Conservation (phyloP, 768 basidiomycete genomes). For the Calocera viscosa region DNA sequence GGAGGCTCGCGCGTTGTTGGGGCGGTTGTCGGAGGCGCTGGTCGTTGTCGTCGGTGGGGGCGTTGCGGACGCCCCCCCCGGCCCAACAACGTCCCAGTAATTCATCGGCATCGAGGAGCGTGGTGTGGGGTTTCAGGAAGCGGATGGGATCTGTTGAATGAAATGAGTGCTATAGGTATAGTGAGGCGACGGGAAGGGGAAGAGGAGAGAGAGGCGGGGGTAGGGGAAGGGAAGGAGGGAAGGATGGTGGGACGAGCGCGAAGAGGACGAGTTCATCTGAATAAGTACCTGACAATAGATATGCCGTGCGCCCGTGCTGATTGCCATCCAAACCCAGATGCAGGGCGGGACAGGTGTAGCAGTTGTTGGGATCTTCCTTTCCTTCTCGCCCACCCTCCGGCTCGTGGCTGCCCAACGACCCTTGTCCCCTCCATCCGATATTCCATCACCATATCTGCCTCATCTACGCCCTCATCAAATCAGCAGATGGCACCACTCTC, state of each 20-base stretch:
- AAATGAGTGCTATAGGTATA: neutral
- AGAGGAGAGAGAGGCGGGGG: neutral
- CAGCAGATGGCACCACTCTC: slow-evolving; percentile 1
- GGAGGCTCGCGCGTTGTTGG: too few species aligned
- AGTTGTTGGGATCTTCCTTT: slow-evolving; percentile 7
- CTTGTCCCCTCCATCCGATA: slow-evolving; percentile 1
- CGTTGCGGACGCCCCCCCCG: neutral
- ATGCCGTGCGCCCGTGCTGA: neutral
- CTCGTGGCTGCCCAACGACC: neutral
- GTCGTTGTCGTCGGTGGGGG: neutral
- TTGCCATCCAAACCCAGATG: neutral
- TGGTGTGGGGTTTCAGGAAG: neutral
- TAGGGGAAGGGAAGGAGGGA: neutral
- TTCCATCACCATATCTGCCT: neutral
- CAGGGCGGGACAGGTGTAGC: neutral
- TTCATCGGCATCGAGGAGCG: neutral
- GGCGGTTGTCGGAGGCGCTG: too few species aligned
- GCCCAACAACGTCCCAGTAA: neutral
- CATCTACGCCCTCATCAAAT: neutral
- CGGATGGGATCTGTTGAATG: neutral
- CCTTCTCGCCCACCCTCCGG: neutral
- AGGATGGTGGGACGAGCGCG: neutral
- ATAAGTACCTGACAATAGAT: slow-evolving; percentile 5
- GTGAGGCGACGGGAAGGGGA: neutral
- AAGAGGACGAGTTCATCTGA: neutral